phyloP scores from a whole-genome alignment of 805 yeast species.

The Vanderwaltozyma yarrowii region DNA sequence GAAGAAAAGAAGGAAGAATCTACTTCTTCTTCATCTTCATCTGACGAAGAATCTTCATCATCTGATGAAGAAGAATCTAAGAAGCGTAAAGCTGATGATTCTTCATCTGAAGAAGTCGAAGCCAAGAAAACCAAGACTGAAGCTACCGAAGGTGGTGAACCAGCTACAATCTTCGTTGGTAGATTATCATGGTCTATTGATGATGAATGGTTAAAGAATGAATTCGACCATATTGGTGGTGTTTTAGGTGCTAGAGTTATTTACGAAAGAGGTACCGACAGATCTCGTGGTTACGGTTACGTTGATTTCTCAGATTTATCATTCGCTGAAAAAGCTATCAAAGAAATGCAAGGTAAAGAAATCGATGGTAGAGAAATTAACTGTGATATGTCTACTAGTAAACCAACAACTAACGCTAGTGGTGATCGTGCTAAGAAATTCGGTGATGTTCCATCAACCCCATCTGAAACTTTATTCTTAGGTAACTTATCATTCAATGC shows the following conservation, averaged over 20 bases:
- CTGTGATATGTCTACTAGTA: conserved; percentile 82
- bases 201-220: conserved; percentile 84
- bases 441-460: conserved; percentile 86
- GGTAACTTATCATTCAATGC: conserved; percentile 94
- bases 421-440: conserved; percentile 76
- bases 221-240: conserved; percentile 77
- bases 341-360: conserved; percentile 82
- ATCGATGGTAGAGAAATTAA: conserved; percentile 95
- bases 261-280: conserved; percentile 82
- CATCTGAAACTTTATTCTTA: conserved; percentile 91
- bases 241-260: conserved; percentile 85
- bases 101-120: conserved; percentile 25
- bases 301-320: conserved; percentile 79
- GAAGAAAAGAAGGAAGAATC: conserved; percentile 12
- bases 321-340: conserved; percentile 77
- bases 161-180: conserved; percentile 91
- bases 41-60: conserved; percentile 15
- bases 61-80: conserved; percentile 30
- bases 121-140: conserved; percentile 45
- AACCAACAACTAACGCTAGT: conserved; percentile 50
- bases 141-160: conserved; percentile 39
- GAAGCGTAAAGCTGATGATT: conserved; percentile 28
- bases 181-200: conserved; percentile 96
- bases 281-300: conserved; percentile 95
- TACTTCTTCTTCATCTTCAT: conserved; percentile 5